Evolutionary conservation across 441 rosid species (phyloP), one percentile per base, ranked within the genome.

Genomic region (Mallotus repandus): DNA sequence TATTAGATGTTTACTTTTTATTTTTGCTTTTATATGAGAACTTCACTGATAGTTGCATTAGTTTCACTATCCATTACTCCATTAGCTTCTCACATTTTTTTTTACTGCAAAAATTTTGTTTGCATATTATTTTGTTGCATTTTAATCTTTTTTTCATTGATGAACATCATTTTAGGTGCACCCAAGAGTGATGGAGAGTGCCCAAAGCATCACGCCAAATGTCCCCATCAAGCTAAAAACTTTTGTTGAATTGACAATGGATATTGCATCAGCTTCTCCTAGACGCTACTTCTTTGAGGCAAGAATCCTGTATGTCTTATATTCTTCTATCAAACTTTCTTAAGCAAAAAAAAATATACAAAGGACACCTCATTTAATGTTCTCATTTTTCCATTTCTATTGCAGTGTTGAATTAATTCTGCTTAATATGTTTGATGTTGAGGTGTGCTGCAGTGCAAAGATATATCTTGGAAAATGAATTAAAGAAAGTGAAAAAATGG

Each of bases 251-350:
- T 79, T 84, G 78, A 84, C 97, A 35, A 93, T 96, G 99, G 98
- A 96, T 87, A 85, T 96, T 75, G 86, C 96, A 78, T 96, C 99
- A 16, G 94, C 97, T 71, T 89, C 99, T 67, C 99, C 99, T 16
- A 78, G 98, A n/a, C 89, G 97, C 58, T 93, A 90, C 86, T 93
- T 93, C 85, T 96, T 96, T 2, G 97, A 93, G 97, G 99, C 87
- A 86, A 86, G 91, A 69, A 76, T 78, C 80, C 79, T 78, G 74
- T 60, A 68, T 76, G 79, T 81, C 77, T 81, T 70, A 18, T 65
- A 16, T 54, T 76, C 63, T 69, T 68, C 41, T 62, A 49, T 41
- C 7, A 9, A 63, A 25, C 56, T 77, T 77, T 73, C 14, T 69
- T 22, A 22, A 52, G 35, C 7, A 53, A 22, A 63, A 61, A 16